Percentiles rank a stretch among this genome's conserved stretches.
Evolutionary conservation across 352 stramenopile species (phyloP).

Genomic region (Phytophthora pinifolia): DNA sequence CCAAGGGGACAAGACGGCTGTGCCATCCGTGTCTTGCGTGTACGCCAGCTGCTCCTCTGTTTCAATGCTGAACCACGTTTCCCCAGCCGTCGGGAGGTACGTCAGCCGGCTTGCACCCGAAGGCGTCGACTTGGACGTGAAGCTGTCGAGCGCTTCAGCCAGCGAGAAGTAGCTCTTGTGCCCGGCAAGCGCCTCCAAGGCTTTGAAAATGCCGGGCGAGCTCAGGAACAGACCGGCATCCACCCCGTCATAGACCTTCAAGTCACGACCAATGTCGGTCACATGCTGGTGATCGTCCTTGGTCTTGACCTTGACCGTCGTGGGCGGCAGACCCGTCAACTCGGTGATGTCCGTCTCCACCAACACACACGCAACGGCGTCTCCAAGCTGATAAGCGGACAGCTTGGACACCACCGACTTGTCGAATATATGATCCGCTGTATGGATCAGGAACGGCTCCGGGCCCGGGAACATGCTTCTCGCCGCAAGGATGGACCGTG

Average conservation of each 20-base stretch:
- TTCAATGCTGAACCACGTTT: conserved; percentile 86
- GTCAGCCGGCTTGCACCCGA: conserved; percentile 54
- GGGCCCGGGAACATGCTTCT: conserved; percentile 60
- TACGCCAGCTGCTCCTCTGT: conserved; percentile 79
- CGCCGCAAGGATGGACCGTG: conserved; percentile 70
- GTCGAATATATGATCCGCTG: conserved; percentile 85
- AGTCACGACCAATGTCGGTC: conserved; percentile 56
- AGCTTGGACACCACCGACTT: conserved; percentile 75
- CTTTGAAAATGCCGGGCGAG: conserved; percentile 67
- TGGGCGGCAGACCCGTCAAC: conserved; percentile 59
- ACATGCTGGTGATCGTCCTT: conserved; percentile 52
- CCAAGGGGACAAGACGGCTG: conserved; percentile 69
- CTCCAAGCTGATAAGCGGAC: conserved; percentile 51
- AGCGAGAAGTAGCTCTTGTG: conserved; percentile 78
- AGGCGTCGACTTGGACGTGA: conserved; percentile 32
- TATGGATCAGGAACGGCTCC: conserved; percentile 81
- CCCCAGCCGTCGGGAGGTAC: conserved; percentile 62
- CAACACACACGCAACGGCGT: conserved; percentile 68
- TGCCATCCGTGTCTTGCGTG: conserved; percentile 71
- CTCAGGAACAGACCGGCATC: conserved; percentile 76
- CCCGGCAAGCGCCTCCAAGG: conserved; percentile 54
- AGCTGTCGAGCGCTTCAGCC: conserved; percentile 68
- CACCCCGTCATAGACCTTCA: conserved; percentile 61
- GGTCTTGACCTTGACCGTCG: conserved; percentile 64
- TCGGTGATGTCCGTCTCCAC: conserved; percentile 69